Conservation (phyloP, 2,329 filamentous ascomycete species). For the Neonectria coccinea region DNA sequence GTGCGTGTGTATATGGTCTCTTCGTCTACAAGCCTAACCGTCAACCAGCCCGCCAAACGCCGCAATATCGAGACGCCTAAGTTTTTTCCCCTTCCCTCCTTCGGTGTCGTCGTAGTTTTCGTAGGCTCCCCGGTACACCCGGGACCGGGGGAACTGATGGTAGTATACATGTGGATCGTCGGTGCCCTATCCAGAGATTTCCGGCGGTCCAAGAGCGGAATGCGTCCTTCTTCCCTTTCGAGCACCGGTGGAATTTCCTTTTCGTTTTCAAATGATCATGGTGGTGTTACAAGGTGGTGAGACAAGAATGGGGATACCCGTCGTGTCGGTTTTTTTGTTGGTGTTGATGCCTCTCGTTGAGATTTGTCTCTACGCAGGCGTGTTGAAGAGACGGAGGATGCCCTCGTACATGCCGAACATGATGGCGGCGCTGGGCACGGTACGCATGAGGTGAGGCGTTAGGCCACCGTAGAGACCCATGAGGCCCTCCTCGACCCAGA, state of each 20-base stretch:
- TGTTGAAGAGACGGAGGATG: slow-evolving; percentile 63
- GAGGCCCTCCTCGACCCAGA: slow-evolving; percentile 90
- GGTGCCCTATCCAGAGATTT: not conserved
- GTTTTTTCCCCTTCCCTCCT: not conserved
- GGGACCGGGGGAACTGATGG: not conserved
- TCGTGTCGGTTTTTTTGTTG: not conserved
- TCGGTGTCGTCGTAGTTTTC: not conserved
- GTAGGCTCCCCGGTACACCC: not conserved
- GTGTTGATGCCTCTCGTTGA: not conserved
- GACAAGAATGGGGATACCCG: not conserved
- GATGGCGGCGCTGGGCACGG: slow-evolving; percentile 92
- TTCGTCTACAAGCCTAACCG: slow-evolving; percentile 15
- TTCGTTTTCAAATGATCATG: not conserved
- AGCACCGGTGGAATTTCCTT: not conserved
- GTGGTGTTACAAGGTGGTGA: slow-evolving; percentile 7
- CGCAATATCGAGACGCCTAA: slow-evolving; percentile 12
- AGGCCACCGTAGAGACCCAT: slow-evolving; percentile 89
- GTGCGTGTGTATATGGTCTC: slow-evolving; percentile 8
- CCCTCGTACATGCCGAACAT: slow-evolving; percentile 92
- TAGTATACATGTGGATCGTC: slow-evolving; percentile 10
- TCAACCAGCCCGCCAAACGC: slow-evolving; percentile 15
- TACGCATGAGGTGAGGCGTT: slow-evolving; percentile 90
- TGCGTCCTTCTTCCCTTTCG: not conserved
- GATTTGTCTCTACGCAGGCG: slow-evolving; percentile 46
- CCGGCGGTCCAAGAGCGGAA: not conserved